Evolutionary conservation across 2,329 filamentous ascomycete genomes (phyloP).

Genomic region (Xylaria multiplex): DNA sequence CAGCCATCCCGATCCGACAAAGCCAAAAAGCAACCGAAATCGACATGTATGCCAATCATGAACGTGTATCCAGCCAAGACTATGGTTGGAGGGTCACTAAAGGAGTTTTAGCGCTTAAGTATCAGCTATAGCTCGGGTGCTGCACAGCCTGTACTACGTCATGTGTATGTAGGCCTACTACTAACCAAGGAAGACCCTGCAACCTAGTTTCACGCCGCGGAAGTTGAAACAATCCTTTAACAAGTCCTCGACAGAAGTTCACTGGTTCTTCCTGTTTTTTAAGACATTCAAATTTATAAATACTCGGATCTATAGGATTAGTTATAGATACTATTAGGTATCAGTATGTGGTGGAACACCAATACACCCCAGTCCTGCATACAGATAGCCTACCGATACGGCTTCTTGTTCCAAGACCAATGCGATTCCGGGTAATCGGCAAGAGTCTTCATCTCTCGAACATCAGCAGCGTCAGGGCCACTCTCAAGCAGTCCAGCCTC

Average conservation of each 20-base stretch:
- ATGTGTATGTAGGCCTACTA: too few species aligned
- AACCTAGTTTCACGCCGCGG: too few species aligned
- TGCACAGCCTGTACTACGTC: too few species aligned
- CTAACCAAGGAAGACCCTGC: slow-evolving; percentile 2
- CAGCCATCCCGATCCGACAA: slow-evolving; percentile 16
- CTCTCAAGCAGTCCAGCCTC: slow-evolving; percentile 52
- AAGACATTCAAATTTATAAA: too few species aligned
- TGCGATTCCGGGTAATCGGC: slow-evolving; percentile 47
- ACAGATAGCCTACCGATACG: neutral
- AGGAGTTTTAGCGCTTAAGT: slow-evolving; percentile 8
- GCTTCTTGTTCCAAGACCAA: slow-evolving; percentile 39
- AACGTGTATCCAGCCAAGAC: slow-evolving; percentile 20
- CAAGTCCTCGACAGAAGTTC: too few species aligned
- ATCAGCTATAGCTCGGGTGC: slow-evolving; percentile 14
- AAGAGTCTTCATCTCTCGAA: slow-evolving; percentile 50
- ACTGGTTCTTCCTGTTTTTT: too few species aligned
- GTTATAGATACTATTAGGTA: too few species aligned
- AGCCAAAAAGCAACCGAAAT: slow-evolving; percentile 9
- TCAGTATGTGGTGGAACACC: too few species aligned
- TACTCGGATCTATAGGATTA: too few species aligned
- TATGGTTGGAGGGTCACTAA: slow-evolving; percentile 13
- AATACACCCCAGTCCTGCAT: too few species aligned
- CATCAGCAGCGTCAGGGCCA: slow-evolving; percentile 48
- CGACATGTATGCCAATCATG: slow-evolving; percentile 18
- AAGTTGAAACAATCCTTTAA: too few species aligned